phyloP scores from a whole-genome alignment of 2,329 filamentous ascomycete genomes.

The Cytospora piceicola region DNA sequence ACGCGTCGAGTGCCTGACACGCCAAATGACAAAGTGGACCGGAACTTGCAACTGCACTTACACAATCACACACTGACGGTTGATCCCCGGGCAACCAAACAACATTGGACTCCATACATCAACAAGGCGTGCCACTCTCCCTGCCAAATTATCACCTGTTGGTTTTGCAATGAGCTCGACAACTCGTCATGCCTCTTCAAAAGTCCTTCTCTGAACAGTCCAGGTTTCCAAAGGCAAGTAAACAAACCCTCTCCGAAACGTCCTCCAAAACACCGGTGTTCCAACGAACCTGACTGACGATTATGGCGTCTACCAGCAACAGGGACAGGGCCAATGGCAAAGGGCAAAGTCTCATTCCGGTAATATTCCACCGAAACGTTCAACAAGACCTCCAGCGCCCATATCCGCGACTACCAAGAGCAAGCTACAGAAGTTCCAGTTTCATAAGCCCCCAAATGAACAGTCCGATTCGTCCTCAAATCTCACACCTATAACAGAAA shows the following conservation, averaged over 20 bases:
- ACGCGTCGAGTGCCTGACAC: constrained; percentile 3
- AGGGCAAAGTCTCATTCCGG: constrained; percentile 56
- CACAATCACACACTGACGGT: not conserved
- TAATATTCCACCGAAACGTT: constrained; percentile 43
- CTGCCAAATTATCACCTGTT: not conserved
- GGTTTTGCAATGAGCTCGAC: constrained; percentile 32
- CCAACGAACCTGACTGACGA: not conserved
- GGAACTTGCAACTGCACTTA: constrained; percentile 3
- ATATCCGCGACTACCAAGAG: constrained; percentile 63
- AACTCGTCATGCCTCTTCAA: constrained; percentile 43
- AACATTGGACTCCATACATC: not conserved
- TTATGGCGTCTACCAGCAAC: constrained; percentile 11
- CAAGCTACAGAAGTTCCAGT: constrained; percentile 63
- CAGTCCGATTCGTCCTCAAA: constrained; percentile 8
- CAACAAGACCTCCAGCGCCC: constrained; percentile 43
- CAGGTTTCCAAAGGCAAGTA: constrained; percentile 38
- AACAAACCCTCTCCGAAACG: not conserved
- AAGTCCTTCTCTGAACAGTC: constrained; percentile 48
- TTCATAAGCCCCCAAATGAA: constrained; percentile 44
- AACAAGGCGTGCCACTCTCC: constrained; percentile 9
- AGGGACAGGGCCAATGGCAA: constrained; percentile 55
- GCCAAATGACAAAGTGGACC: not conserved
- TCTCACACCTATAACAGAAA: constrained; percentile 1
- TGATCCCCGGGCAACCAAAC: not conserved
- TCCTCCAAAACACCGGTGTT: not conserved